These are phyloP conservation scores for Solanum ossicruentum DNA, from an alignment of 257 asterid species.

Conservation along the genomic window DNA sequence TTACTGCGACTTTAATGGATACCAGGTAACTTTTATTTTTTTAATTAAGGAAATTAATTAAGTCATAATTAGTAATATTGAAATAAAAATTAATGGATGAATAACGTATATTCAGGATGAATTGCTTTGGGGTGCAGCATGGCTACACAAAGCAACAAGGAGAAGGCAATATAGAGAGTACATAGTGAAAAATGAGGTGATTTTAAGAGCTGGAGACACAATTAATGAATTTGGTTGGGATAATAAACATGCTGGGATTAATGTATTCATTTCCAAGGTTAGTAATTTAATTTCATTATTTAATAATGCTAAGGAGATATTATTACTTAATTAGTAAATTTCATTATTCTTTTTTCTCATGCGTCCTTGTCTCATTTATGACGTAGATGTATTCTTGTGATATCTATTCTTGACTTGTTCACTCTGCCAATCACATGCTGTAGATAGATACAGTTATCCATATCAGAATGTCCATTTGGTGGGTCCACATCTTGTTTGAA, in stretches of 20 bases:
- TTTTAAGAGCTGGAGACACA: constrained; percentile 75
- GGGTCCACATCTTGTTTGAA: constrained; percentile 1
- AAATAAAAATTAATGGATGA: neutral
- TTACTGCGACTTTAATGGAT: constrained; percentile 77
- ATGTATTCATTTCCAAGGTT: constrained; percentile 84
- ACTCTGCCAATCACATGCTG: constrained; percentile 22
- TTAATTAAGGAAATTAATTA: neutral
- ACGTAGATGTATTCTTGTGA: constrained; percentile 6
- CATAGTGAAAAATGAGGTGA: constrained; percentile 63
- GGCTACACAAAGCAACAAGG: constrained; percentile 90
- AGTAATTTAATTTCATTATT: neutral
- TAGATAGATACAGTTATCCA: neutral
- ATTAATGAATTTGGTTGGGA: constrained; percentile 95
- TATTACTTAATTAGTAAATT: neutral
- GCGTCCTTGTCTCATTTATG: constrained; percentile 5
- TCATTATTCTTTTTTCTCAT: neutral
- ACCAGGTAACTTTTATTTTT: constrained; percentile 33
- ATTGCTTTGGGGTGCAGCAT: constrained; percentile 84
- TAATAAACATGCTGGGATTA: constrained; percentile 88
- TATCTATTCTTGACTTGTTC: neutral
- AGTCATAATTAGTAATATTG: neutral
- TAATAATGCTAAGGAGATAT: neutral
- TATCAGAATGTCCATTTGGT: neutral
- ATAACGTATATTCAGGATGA: constrained; percentile 34
- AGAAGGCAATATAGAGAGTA: constrained; percentile 58